Evolutionary conservation across 306 rosid genomes (phyloP), one percentile per base, ranked within the genome.

Genomic region (Hippophae gyantsensis): DNA sequence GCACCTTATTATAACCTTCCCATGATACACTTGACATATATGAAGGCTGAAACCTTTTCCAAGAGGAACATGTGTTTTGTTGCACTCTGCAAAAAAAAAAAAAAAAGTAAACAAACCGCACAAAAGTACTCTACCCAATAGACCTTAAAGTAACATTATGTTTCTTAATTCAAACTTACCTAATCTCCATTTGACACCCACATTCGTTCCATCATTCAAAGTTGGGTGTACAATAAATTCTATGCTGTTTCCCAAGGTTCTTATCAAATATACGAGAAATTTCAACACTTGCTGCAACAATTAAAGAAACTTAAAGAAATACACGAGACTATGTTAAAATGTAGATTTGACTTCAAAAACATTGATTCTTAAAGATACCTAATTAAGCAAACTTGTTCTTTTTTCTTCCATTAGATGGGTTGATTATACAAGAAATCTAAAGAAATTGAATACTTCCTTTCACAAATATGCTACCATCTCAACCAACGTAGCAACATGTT

Each of bases 161-260:
- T 9, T 43, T 43, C 12, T 6, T 11, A 45, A 23, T 1, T 11
- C 44, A 7, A 32, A 10, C 18, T 43, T 86, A 89, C 97, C 84
- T 23, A 84, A 70, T 74, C 58, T 79, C 97, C 95, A 89, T 11
- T 68, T 66, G 13, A 89, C 54, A 8, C 89, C 93, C 40, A 89
- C 82, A 10, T 41, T 64, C 71, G 82, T 59, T 60, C 95, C 97
- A 9, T 84, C 79, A 5, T 71, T 70, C 52, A 67, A 55, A 53
- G 86, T 86, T 1, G 89, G 93, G 48, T 58, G 65, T 58, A 84
- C 70, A 25, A 70, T 50, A 63, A 86, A 68, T 27, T 78, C 58
- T 62, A 76, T 11, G 52, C 66, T 62, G 12, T 69, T 54, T 54
- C 86, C 82, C 6, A 84, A 72, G 42, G 26, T 54, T 48, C 42